Base-by-base conservation (phyloP, 2,329 filamentous ascomycete genomes). In the Fusarium oxysporum region DNA sequence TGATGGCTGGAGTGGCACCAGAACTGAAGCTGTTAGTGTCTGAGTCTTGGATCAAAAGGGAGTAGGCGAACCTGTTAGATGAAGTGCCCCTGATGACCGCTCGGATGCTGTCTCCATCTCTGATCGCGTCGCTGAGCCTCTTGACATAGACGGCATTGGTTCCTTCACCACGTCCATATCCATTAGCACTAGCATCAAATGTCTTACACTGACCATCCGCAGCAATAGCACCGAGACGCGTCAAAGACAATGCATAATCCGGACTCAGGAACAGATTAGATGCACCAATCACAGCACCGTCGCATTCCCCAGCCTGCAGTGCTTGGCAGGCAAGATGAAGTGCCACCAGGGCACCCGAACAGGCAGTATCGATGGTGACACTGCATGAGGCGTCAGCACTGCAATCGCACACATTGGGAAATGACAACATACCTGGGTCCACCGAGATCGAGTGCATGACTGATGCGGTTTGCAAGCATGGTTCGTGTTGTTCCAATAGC, bases 91-190 rank as follows among this genome's bases (percentile, higher is more conserved):
- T 83, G 41, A 89, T 86, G 12, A 89, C 80, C 7, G 82, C 84
- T 12, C 85, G 81, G 44, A 89, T 85, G 0, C 82, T 84, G 67
- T 91, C 87, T 6, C 86, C 85, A 65, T 88, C 86, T 14, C 79
- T 77, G 6, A 90, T 71, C 2, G 89, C 89, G 68, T 88, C 84
- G 4, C 82, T 79, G 0, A 91, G 80, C 1, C 82, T 83, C 78
- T 91, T 91, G 5, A 92, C 70, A 6, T 90, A 76, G 3, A 91
- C 76, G 17, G 86, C 82, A 1, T 83, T 87, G 23, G 86, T 81
- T 0, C 88, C 90, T 72, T 92, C 90, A 2, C 88, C 89, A 19
- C 89, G 84, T 1, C 85, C 88, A 75, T 91, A 92, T 19, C 77
- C 77, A 70, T 83, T 79, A 13, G 87, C 89, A 8, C 81, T 81